A percentile compares a stretch with the other conserved stretches of the same genome.
Evolutionary conservation across 2,329 filamentous ascomycete genomes (phyloP).

Genomic region (Bipolaris bicolor): DNA sequence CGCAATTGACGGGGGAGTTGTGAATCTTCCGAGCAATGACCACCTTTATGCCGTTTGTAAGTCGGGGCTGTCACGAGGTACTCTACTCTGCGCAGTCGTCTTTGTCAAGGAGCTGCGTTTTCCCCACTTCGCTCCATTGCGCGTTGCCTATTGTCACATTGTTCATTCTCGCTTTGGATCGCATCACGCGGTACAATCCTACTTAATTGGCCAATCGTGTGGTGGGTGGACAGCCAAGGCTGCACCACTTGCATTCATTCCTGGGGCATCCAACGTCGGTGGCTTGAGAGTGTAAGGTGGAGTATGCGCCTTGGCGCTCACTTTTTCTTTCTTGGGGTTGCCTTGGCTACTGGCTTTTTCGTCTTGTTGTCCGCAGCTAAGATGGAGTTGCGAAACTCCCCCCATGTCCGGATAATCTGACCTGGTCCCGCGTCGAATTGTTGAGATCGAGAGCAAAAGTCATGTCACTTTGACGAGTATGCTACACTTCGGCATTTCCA

Average conservation of each 20-base stretch:
- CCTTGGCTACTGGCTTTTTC: neutral
- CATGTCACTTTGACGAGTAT: no score
- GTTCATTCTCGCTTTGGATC: neutral
- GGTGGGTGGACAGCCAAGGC: neutral
- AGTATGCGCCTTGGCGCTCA: slow-evolving; percentile 1
- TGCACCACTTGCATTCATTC: slow-evolving; percentile 1
- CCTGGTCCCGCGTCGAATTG: neutral
- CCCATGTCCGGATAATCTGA: neutral
- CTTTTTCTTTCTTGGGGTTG: neutral
- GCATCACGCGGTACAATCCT: slow-evolving; percentile 5
- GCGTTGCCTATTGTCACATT: slow-evolving; percentile 1
- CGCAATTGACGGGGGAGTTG: no score
- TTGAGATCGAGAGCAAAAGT: neutral
- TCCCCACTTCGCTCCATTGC: neutral
- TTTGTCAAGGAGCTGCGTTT: neutral
- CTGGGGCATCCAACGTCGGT: slow-evolving; percentile 1
- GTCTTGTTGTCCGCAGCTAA: neutral
- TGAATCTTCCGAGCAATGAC: neutral
- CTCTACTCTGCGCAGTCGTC: neutral
- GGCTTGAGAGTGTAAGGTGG: slow-evolving; percentile 7
- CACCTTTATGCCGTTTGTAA: neutral
- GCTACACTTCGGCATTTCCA: no score
- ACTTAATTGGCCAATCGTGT: neutral
- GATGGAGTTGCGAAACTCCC: neutral
- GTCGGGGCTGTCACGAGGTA: neutral